These are phyloP conservation scores for Penicillium sp. DNA, from an alignment of 2,329 filamentous ascomycete genomes.

Conservation along the genomic window DNA sequence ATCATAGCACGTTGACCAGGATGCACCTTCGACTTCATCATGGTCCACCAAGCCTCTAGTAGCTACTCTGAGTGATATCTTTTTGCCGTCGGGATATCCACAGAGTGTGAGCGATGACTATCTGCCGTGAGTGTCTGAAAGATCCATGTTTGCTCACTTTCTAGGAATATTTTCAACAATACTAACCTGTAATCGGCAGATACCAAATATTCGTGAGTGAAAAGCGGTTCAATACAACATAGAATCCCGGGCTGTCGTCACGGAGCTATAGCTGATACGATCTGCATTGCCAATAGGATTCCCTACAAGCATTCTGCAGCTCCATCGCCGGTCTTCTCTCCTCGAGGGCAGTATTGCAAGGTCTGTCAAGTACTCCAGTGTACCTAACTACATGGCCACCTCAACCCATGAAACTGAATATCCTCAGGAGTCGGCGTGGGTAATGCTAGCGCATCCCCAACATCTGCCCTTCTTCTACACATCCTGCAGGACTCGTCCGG, in stretches of 20 bases:
- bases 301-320: slow-evolving; percentile 44
- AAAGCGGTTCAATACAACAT: not conserved
- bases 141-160: not conserved
- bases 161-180: not conserved
- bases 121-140: slow-evolving; percentile 55
- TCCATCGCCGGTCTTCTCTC: slow-evolving; percentile 61
- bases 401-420: not conserved
- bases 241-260: not conserved
- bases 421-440: slow-evolving; percentile 72
- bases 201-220: slow-evolving; percentile 66
- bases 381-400: not conserved
- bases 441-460: slow-evolving; percentile 74
- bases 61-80: slow-evolving; percentile 63
- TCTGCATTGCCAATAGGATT: slow-evolving; percentile 29
- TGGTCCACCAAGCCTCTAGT: slow-evolving; percentile 29
- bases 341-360: slow-evolving; percentile 77
- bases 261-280: not conserved
- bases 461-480: slow-evolving; percentile 75
- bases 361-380: slow-evolving; percentile 33
- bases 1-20: not conserved
- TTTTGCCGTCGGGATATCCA: slow-evolving; percentile 84
- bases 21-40: slow-evolving; percentile 4
- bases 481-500: slow-evolving; percentile 81
- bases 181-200: slow-evolving; percentile 40
- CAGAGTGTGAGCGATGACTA: slow-evolving; percentile 85